phyloP scores from a whole-genome alignment of 352 stramenopile genomes.

The Phytophthora fragariae region DNA sequence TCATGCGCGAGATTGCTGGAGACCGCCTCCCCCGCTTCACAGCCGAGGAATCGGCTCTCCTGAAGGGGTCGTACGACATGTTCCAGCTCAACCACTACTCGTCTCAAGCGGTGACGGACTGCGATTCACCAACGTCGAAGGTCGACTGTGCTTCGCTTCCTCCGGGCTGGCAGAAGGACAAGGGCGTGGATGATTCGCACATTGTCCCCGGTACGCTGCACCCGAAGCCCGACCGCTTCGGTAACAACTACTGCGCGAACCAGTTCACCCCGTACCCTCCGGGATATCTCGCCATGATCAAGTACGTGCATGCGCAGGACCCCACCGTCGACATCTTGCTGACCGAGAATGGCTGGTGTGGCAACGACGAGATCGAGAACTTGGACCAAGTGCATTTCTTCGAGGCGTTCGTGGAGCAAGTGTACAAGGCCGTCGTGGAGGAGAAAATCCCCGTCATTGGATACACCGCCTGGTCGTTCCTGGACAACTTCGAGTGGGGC shows the following conservation, averaged over 20 bases:
- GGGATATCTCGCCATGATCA: slow-evolving; percentile 51
- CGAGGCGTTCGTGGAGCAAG: slow-evolving; percentile 46
- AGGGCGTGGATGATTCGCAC: slow-evolving; percentile 58
- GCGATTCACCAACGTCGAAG: slow-evolving; percentile 45
- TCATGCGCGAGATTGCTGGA: slow-evolving; percentile 89
- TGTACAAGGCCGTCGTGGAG: slow-evolving; percentile 51
- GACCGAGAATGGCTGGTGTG: slow-evolving; percentile 59
- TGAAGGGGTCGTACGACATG: slow-evolving; percentile 92
- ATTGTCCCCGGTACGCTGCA: slow-evolving; percentile 64
- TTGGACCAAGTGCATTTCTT: slow-evolving; percentile 53
- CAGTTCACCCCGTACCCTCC: slow-evolving; percentile 52
- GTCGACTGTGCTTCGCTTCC: slow-evolving; percentile 42
- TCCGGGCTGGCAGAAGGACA: slow-evolving; percentile 50
- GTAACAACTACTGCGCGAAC: slow-evolving; percentile 48
- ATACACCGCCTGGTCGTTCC: slow-evolving; percentile 46
- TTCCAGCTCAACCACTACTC: slow-evolving; percentile 97
- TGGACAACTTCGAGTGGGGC: slow-evolving; percentile 60
- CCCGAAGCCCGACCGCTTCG: slow-evolving; percentile 35
- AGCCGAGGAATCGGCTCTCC: slow-evolving; percentile 60
- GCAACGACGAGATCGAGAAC: slow-evolving; percentile 51
- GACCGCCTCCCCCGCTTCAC: slow-evolving; percentile 92
- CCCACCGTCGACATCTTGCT: slow-evolving; percentile 48
- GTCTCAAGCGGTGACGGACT: slow-evolving; percentile 69
- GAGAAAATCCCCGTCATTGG: slow-evolving; percentile 46
- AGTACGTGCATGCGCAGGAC: slow-evolving; percentile 50